Evolutionary conservation across 345 rosid species (phyloP).

Genomic region (Lagerstroemia speciosa): DNA sequence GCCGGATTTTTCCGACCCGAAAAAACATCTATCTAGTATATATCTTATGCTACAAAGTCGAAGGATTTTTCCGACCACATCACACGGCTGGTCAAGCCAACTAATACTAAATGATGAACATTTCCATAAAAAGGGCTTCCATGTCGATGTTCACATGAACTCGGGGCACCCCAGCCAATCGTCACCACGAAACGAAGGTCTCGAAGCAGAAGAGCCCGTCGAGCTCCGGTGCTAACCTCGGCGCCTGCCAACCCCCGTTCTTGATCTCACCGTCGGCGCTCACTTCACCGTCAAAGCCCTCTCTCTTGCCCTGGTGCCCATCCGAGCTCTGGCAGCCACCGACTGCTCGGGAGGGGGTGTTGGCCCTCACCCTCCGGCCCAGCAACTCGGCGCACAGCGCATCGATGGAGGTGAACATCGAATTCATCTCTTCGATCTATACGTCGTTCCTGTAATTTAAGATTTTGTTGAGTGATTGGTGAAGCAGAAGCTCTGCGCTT

Average conservation of each 20-base stretch:
- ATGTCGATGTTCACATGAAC: neutral
- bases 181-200: conserved; percentile 7
- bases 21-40: too few species aligned
- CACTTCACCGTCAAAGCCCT: conserved; percentile 2
- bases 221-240: conserved; percentile 8
- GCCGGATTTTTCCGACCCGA: too few species aligned
- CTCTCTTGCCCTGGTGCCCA: conserved; percentile 12
- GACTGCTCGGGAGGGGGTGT: conserved; percentile 13
- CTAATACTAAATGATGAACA: neutral
- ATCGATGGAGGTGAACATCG: conserved; percentile 68
- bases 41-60: neutral
- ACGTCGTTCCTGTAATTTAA: neutral
- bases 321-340: neutral
- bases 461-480: neutral
- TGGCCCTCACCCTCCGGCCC: conserved; percentile 28
- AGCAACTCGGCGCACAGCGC: conserved; percentile 46
- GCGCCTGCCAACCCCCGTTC: neutral
- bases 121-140: neutral
- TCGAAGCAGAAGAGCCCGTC: conserved; percentile 12
- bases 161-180: too few species aligned
- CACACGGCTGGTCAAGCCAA: too few species aligned
- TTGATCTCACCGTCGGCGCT: neutral
- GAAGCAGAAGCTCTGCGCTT: neutral
- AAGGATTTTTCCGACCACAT: too few species aligned
- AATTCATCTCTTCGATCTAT: conserved; percentile 38